Conservation (phyloP, 2,329 filamentous ascomycete species). For the Aureobasidium vineae region DNA sequence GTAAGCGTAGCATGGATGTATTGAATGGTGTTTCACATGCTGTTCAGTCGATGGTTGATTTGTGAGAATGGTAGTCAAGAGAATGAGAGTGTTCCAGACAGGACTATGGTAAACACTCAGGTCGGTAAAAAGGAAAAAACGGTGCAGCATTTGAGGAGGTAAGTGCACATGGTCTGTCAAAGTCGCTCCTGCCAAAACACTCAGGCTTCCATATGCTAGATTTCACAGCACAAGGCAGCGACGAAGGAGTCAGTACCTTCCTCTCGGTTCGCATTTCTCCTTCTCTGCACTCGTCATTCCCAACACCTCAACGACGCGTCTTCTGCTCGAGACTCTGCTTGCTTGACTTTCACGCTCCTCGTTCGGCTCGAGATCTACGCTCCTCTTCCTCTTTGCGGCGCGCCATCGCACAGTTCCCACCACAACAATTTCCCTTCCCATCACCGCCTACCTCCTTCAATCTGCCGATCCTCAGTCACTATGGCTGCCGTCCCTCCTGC, state of each 20-base stretch:
- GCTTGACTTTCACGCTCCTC: background rate
- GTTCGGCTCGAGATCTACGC: too few relatives aligned
- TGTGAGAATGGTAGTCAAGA: background rate
- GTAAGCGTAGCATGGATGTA: conserved; percentile 18
- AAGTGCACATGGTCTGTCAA: background rate
- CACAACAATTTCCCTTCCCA: background rate
- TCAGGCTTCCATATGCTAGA: background rate
- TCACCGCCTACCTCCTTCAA: too few relatives aligned
- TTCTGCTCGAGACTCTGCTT: background rate
- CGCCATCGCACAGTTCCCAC: background rate
- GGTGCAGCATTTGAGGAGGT: background rate
- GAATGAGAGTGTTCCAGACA: background rate
- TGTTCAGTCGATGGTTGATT: background rate
- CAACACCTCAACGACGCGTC: background rate
- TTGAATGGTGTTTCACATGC: background rate
- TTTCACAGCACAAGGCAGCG: background rate
- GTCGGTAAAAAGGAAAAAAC: background rate
- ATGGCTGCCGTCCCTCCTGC: background rate
- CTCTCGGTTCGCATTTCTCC: too few relatives aligned
- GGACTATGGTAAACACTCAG: background rate
- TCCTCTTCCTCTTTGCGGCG: background rate
- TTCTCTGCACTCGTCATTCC: too few relatives aligned
- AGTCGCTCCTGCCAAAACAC: background rate
- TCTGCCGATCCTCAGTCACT: too few relatives aligned
- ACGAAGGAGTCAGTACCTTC: background rate